Conservation (phyloP, 2,329 filamentous ascomycete species). For the Saccharata proteae region DNA sequence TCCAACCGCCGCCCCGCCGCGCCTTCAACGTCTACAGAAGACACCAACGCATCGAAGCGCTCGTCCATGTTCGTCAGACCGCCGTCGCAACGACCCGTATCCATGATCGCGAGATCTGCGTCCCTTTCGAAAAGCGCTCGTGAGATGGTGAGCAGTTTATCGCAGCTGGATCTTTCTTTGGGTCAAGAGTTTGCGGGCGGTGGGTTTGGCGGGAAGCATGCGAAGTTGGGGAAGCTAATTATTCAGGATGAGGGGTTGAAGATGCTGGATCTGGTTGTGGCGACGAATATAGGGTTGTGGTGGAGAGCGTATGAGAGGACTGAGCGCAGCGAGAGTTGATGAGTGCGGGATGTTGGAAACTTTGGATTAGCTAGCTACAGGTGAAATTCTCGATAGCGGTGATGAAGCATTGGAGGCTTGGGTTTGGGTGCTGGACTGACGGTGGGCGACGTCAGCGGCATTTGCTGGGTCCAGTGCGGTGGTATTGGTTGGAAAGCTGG, state of each 20-base stretch:
- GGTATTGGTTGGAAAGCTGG: no score
- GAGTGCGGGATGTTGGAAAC: background rate
- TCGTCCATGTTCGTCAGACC: slow-evolving; percentile 23
- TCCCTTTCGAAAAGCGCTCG: background rate
- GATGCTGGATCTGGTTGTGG: slow-evolving; percentile 88
- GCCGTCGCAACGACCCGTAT: slow-evolving; percentile 18
- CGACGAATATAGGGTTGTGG: slow-evolving; percentile 86
- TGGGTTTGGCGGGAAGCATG: slow-evolving; percentile 71
- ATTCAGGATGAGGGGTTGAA: slow-evolving; percentile 81
- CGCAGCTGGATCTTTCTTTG: slow-evolving; percentile 56
- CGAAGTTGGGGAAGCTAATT: slow-evolving; percentile 88
- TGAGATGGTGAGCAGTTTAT: slow-evolving; percentile 10
- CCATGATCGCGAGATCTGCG: slow-evolving; percentile 12
- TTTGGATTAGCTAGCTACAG: no score
- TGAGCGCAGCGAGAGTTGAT: slow-evolving; percentile 10
- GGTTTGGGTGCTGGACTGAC: background rate
- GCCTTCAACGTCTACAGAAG: slow-evolving; percentile 19
- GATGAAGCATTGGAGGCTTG: background rate
- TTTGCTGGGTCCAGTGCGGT: background rate
- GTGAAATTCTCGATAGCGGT: no score
- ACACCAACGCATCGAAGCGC: slow-evolving; percentile 17
- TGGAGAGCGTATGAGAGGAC: slow-evolving; percentile 70
- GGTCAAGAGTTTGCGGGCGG: slow-evolving; percentile 78
- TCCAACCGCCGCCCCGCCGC: slow-evolving; percentile 34
- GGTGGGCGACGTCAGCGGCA: background rate